Evolutionary conservation across 192 early-diverging fungal genomes (phyloP).

Genomic region (Chytriomyces sp.): DNA sequence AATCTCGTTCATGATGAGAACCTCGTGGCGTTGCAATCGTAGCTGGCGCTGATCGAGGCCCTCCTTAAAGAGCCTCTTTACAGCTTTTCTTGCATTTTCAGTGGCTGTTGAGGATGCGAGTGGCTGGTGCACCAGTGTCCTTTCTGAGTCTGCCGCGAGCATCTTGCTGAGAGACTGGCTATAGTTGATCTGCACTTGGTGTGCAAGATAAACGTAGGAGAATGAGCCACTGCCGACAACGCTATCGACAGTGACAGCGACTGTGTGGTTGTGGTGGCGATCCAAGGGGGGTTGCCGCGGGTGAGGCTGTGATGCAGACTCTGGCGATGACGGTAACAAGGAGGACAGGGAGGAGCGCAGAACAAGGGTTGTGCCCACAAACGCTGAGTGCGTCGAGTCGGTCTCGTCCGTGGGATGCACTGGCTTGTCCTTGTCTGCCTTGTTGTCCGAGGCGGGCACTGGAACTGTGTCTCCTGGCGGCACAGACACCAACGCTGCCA

Average conservation of each 20-base stretch:
- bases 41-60: conserved; percentile 44
- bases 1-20: conserved; percentile 30
- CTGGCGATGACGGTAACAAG: background rate
- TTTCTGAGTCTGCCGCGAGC: background rate
- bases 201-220: conserved; percentile 49
- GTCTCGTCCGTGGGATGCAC: background rate
- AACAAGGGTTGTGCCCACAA: conserved; percentile 11
- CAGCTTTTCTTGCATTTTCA: conserved; percentile 29
- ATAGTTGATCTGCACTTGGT: background rate
- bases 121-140: background rate
- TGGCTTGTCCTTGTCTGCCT: background rate
- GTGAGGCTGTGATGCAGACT: background rate
- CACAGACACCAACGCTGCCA: background rate
- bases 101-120: background rate
- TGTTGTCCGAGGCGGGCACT: background rate
- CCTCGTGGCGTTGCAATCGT: conserved; percentile 45
- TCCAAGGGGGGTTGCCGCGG: background rate
- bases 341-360: background rate
- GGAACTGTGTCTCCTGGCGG: background rate
- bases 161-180: background rate
- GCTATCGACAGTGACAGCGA: conserved; percentile 26
- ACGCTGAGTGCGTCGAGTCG: background rate
- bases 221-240: conserved; percentile 53
- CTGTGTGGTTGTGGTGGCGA: background rate
- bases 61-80: conserved; percentile 55